A percentile compares a stretch with the other conserved stretches of the same genome.
These are phyloP conservation scores for Gaeumannomyces sp. DNA, from an alignment of 2,329 filamentous ascomycete species.

Conservation along the genomic window DNA sequence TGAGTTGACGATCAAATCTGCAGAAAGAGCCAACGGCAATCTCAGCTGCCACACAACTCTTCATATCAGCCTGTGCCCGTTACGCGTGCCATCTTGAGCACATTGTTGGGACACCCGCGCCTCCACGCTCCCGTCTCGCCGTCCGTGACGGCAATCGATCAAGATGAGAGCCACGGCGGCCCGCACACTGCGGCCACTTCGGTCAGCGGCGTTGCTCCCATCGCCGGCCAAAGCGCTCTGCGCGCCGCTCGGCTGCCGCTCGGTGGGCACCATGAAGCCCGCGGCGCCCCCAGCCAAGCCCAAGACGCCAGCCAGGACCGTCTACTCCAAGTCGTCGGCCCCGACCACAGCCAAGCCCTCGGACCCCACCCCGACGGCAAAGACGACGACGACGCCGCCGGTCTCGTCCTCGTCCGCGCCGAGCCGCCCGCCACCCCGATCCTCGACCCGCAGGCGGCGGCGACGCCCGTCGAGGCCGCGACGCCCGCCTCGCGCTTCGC, in stretches of 20 bases:
- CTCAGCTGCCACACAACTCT: not conserved
- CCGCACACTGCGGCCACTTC: conserved; percentile 2
- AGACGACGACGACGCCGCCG: not conserved
- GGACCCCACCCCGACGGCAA: not conserved
- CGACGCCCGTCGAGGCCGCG: conserved; percentile 22
- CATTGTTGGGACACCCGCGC: too few species aligned
- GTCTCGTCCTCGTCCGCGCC: not conserved
- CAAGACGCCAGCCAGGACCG: not conserved
- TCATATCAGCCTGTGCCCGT: not conserved
- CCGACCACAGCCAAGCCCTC: not conserved
- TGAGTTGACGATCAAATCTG: too few species aligned
- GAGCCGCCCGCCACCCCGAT: conserved; percentile 15
- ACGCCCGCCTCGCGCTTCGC: conserved; percentile 27
- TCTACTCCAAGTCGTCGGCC: not conserved
- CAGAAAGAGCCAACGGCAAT: too few species aligned
- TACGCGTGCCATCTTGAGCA: too few species aligned
- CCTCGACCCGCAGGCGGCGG: conserved; percentile 23
- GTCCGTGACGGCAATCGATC: too few species aligned
- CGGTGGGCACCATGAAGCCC: conserved; percentile 1
- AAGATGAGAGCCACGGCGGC: not conserved
- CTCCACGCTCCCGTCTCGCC: too few species aligned
- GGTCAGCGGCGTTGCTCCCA: not conserved
- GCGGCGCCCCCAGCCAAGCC: conserved; percentile 3
- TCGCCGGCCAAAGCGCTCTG: not conserved
- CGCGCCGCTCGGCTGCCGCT: not conserved